Evolutionary conservation across 805 yeast genomes (phyloP).

Genomic region (Saccharomycopsis sp.): DNA sequence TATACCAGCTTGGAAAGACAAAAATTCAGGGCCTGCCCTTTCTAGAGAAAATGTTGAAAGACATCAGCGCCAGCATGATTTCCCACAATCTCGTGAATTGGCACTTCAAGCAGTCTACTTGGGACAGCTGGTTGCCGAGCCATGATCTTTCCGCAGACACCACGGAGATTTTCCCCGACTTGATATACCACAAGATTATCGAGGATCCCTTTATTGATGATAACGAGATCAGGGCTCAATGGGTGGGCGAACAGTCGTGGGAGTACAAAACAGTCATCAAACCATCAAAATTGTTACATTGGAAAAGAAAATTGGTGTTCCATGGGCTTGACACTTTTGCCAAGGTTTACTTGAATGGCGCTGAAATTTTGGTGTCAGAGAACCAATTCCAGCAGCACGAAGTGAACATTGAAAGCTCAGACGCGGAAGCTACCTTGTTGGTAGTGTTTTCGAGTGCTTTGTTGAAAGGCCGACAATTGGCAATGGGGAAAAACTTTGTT

Average conservation of each 20-base stretch:
- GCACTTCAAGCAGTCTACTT: slow-evolving; percentile 7
- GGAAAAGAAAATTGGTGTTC: slow-evolving; percentile 29
- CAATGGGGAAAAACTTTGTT: slow-evolving; percentile 7
- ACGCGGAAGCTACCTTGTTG: too few species aligned
- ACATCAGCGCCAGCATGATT: too few species aligned
- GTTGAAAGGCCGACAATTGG: slow-evolving; percentile 28
- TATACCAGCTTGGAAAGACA: too few species aligned
- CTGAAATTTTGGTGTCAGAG: slow-evolving; percentile 29
- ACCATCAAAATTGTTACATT: slow-evolving; percentile 1
- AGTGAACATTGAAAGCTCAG: slow-evolving; percentile 30
- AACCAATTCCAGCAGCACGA: slow-evolving; percentile 36
- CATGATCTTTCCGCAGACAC: slow-evolving; percentile 1
- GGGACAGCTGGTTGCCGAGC: slow-evolving; percentile 1
- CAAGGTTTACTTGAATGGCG: slow-evolving; percentile 31
- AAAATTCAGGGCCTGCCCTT: too few species aligned
- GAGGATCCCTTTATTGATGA: slow-evolving; percentile 38
- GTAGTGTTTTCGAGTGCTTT: slow-evolving; percentile 34
- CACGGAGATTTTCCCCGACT: slow-evolving; percentile 36
- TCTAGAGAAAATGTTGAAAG: too few species aligned
- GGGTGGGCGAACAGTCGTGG: slow-evolving; percentile 45
- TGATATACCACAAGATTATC: slow-evolving; percentile 31
- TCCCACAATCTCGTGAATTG: slow-evolving; percentile 1
- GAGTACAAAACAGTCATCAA: slow-evolving; percentile 31
- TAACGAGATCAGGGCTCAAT: slow-evolving; percentile 38
- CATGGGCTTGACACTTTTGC: slow-evolving; percentile 35